phyloP scores from a whole-genome alignment of 1,284 basidiomycete genomes.

The Naganishia albida region DNA sequence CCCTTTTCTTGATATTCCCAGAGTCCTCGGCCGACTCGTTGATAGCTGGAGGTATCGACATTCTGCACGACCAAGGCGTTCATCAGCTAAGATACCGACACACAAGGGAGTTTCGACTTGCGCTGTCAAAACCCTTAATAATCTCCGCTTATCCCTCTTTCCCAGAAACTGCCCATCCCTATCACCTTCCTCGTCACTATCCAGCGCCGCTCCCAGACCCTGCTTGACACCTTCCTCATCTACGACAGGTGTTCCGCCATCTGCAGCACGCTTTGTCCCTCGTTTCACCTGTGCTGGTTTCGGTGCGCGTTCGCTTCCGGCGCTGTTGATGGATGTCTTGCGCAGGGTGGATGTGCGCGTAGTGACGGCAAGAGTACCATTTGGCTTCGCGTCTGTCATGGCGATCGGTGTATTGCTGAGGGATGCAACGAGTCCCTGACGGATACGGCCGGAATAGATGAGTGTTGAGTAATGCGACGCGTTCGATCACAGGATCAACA shows the following conservation, averaged over 20 bases:
- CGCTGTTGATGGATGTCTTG: slow-evolving; percentile 1
- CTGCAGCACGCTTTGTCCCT: slow-evolving; percentile 13
- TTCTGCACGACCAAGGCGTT: background rate
- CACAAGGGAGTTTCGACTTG: background rate
- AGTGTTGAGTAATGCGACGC: background rate
- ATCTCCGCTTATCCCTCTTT: slow-evolving; percentile 7
- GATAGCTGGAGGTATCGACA: background rate
- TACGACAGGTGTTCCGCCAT: slow-evolving; percentile 2
- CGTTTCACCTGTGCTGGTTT: background rate
- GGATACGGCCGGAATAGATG: too few species aligned
- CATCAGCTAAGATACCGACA: background rate
- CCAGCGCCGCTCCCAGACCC: slow-evolving; percentile 1
- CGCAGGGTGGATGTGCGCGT: background rate
- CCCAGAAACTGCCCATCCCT: background rate
- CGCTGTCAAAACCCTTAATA: slow-evolving; percentile 17
- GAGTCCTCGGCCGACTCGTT: background rate
- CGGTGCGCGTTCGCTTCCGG: background rate
- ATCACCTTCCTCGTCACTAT: slow-evolving; percentile 2
- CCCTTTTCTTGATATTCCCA: background rate
- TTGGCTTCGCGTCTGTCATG: background rate
- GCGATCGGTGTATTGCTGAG: background rate
- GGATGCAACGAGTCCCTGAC: background rate
- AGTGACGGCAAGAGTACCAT: background rate
- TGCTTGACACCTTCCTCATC: slow-evolving; percentile 23
- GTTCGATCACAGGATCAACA: background rate